Percentiles rank a stretch among this genome's conserved stretches.
These are phyloP conservation scores for Zygosaccharomyces pseudobailii DNA, from an alignment of 1,139 yeast genomes.

Conservation along the genomic window DNA sequence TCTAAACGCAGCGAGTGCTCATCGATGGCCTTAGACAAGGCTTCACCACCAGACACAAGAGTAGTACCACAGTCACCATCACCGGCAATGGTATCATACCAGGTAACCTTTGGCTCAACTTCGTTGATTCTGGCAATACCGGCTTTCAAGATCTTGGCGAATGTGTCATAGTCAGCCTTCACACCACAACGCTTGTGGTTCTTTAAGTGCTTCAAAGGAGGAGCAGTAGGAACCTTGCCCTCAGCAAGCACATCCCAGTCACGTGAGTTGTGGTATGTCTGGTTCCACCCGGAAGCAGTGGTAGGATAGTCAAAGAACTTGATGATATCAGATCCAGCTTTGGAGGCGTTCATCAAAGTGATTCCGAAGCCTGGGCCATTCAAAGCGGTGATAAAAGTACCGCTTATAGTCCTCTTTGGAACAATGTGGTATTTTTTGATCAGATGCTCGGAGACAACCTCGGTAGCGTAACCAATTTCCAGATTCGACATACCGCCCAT, in stretches of 20 bases:
- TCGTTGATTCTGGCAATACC: constrained; percentile 40
- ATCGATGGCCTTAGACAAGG: constrained; percentile 37
- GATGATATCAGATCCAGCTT: constrained; percentile 36
- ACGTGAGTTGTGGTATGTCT: constrained; percentile 30
- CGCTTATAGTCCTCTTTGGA: constrained; percentile 43
- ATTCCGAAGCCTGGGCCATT: constrained; percentile 51
- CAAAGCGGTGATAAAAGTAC: constrained; percentile 48
- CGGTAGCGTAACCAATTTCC: constrained; percentile 40
- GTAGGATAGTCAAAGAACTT: constrained; percentile 56
- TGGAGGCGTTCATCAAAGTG: constrained; percentile 44
- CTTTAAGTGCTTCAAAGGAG: constrained; percentile 34
- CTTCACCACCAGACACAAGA: constrained; percentile 42
- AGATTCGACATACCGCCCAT: constrained; percentile 49
- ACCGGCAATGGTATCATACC: constrained; percentile 49
- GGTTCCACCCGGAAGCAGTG: constrained; percentile 67
- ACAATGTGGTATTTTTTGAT: constrained; percentile 36
- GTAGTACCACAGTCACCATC: constrained; percentile 53
- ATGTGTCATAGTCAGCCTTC: constrained; percentile 34
- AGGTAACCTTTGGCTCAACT: constrained; percentile 45
- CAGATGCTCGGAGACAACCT: constrained; percentile 37
- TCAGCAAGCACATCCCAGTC: constrained; percentile 23
- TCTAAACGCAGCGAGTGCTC: constrained; percentile 29
- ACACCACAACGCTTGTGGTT: constrained; percentile 36
- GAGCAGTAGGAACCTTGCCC: constrained; percentile 36
- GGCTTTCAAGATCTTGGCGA: constrained; percentile 34